Evolutionary conservation across 257 asterid species (phyloP).

Genomic region (Solanum phureja): DNA sequence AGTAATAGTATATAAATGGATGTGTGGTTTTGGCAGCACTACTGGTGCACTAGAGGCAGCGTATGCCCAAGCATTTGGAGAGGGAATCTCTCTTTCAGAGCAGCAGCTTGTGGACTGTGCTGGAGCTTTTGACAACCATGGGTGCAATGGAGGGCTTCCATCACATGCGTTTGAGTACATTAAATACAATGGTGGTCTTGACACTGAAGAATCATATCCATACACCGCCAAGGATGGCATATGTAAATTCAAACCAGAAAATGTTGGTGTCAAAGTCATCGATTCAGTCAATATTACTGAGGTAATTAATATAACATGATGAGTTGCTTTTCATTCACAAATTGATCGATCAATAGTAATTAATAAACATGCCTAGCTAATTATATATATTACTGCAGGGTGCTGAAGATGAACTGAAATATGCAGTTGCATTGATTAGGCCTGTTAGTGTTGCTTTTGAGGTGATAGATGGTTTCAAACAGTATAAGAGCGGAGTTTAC

Average conservation of each 20-base stretch:
- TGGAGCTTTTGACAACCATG: conserved; percentile 78
- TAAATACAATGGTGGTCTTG: conserved; percentile 80
- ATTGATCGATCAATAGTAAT: no score
- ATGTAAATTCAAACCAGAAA: conserved; percentile 61
- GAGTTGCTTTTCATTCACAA: not conserved
- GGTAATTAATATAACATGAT: conserved; percentile 12
- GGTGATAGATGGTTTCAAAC: conserved; percentile 45
- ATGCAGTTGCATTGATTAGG: conserved; percentile 72
- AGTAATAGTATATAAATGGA: no score
- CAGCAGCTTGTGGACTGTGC: conserved; percentile 99
- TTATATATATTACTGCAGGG: conserved; percentile 30
- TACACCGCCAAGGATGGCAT: conserved; percentile 55
- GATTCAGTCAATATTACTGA: conserved; percentile 77
- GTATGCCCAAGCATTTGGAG: conserved; percentile 69
- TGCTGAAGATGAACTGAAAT: conserved; percentile 73
- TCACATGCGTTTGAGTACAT: conserved; percentile 97
- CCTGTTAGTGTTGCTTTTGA: conserved; percentile 91
- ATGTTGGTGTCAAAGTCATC: conserved; percentile 50
- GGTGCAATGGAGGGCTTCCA: conserved; percentile 89
- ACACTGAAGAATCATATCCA: conserved; percentile 79
- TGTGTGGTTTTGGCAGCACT: conserved; percentile 37
- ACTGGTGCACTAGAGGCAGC: conserved; percentile 99
- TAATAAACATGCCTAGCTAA: no score
- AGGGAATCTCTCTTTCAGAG: conserved; percentile 72
- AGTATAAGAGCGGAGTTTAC: conserved; percentile 58